Evolutionary conservation across 2,329 filamentous ascomycete genomes (phyloP), one percentile per base, ranked within the genome.

Genomic region (Botrytis hyacinthi): DNA sequence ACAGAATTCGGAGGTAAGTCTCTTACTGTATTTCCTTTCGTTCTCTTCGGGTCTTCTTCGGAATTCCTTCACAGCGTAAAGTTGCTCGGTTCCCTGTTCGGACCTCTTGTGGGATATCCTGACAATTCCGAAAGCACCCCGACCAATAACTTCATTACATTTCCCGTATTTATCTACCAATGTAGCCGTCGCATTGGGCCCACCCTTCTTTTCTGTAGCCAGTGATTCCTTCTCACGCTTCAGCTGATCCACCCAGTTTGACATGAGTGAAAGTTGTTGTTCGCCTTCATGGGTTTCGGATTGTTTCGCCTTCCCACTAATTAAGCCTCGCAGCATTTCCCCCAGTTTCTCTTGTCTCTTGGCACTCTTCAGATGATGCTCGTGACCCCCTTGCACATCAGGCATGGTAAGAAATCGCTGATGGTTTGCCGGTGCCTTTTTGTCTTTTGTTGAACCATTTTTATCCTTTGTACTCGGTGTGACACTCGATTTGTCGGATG

Each of bases 51-150:
- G 95, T 67, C 95, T 90, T 76, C 95, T 92, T 74, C 95, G 93
- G 84, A 99, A 99, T 83, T 99, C 96, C 84, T 99, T 99, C 81
- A 99, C 95, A 54, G 96, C 96, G 80, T 96, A 99, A 16, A 99
- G 87, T 84, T 97, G 95, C 84, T 98, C 96, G 44, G 87, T 87
- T 78, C 94, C 92, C 79, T 91, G 93, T 22, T 94, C 92, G 75
- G 97, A 88, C 75, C 94, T 92, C 84, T 99, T 99, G 88, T 98
- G 96, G 26, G 95, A 97, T 82, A 98, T 97, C 75, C 96, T 90
- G 76, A 99, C 96, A 76, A 99, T 97, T 73, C 96, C 96, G 82
- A 99, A 99, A 60, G 96, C 96, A 75, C 96, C 96, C 54, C 95
- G 93, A 32, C 96, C 96, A 37, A 99, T 94, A 48, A 99, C 91